Conservation (phyloP, 305 asterid genomes). For the Fraxinus albicans region DNA sequence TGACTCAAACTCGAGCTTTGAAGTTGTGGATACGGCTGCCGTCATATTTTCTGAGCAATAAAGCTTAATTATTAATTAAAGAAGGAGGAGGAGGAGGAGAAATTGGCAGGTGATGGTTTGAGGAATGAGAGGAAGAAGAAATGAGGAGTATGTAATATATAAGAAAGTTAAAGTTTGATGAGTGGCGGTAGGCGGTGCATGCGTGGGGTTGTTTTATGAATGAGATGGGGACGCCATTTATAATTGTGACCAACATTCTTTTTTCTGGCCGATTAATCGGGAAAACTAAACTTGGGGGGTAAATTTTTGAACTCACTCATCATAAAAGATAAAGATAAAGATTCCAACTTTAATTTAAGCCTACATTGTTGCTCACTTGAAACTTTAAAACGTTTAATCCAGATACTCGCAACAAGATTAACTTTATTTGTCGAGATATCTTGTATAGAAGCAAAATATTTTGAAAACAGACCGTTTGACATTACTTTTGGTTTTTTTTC, state of each 20-base stretch:
- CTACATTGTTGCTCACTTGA: neutral
- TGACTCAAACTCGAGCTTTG: constrained; percentile 28
- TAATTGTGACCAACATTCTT: neutral
- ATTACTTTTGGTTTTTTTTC: too few relatives aligned
- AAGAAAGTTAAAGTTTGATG: neutral
- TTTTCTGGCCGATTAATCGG: neutral
- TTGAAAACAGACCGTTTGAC: too few relatives aligned
- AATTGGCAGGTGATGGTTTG: neutral
- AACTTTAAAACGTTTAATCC: neutral
- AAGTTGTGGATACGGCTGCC: constrained; percentile 25
- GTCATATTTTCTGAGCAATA: constrained; percentile 8
- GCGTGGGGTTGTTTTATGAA: neutral
- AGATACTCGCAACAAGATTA: too few relatives aligned
- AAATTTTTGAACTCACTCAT: constrained; percentile 30
- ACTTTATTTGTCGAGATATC: too few relatives aligned
- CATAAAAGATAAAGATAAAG: neutral
- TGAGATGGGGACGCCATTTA: constrained; percentile 10
- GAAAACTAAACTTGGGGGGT: constrained; percentile 26
- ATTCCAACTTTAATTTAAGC: neutral
- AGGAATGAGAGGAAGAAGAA: constrained; percentile 10
- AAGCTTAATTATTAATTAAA: neutral
- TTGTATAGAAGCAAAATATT: too few relatives aligned
- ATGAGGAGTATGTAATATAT: constrained; percentile 3
- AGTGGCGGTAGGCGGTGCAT: neutral
- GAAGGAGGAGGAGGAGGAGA: neutral